Base-by-base conservation (phyloP, 2,329 filamentous ascomycete genomes). In the Aspergillus pseudotamarii region DNA sequence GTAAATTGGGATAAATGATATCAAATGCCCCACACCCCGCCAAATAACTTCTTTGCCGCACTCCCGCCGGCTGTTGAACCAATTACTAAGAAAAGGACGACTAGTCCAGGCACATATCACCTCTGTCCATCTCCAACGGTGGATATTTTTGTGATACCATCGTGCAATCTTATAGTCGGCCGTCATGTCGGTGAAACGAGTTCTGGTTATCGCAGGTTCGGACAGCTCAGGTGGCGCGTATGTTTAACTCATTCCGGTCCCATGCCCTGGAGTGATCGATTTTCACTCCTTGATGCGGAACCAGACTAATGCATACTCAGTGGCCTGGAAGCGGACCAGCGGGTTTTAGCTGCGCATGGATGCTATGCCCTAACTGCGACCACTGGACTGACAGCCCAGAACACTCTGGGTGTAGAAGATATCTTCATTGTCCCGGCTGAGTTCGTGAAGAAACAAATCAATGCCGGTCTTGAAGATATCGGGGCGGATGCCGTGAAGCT, bases 341-440 rank as follows among this genome's bases (percentile, higher is more conserved):
- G 97, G 77, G 93, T 96, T 65, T 90, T 97, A 64, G 91, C 93
- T 51, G 92, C 92, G 21, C 93, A 98, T 85, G 89, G 91, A 64
- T 95, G 92, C 80, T 98, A 98, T 83, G 93, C 93, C 64, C 96
- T 97, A 89, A 97, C 94, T 57, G 93, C 94, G 26, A 97, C 94
- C 11, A 96, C 94, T 16, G 94, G 94, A 23, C 82, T 99, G 73
- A 99, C 95, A n/a, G 94, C 93, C 19, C 95, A 98, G 75, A 97
- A 98, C 78, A 99, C 95, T 0, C 84, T 86, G 59, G 93, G 93
- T 5, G 93, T 98, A 16, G 84, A 88, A 65, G 92, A 86, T 67
- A 92, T 98, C 58, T 92, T 97, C 73, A 81, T 90, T 61, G 87
- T 91, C 9, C 94, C 94, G 0, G 83, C 91, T 0, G 83, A 84